phyloP scores from a whole-genome alignment of 805 yeast species.

The Myxozyma lipomycoides region DNA sequence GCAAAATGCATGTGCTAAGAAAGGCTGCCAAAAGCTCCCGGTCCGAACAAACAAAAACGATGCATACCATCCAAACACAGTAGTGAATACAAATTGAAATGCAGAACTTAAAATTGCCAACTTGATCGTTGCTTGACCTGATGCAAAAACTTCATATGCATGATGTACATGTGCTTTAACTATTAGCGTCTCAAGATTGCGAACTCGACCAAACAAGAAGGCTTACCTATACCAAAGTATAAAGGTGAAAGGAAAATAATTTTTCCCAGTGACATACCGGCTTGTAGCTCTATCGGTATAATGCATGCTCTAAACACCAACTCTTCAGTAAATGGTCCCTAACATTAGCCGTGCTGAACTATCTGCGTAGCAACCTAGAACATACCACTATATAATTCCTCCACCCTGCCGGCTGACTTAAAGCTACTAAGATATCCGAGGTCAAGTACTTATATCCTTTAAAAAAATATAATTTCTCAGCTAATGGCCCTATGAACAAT shows the following conservation, averaged over 20 bases:
- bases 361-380: neutral
- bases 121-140: constrained; percentile 29
- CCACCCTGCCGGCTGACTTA: constrained; percentile 11
- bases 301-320: constrained; percentile 57
- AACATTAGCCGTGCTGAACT: neutral
- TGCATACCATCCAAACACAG: constrained; percentile 67
- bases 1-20: constrained; percentile 61
- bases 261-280: constrained; percentile 26
- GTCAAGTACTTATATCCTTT: constrained; percentile 17
- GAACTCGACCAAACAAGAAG: neutral
- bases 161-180: constrained; percentile 69
- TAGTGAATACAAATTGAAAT: constrained; percentile 62
- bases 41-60: constrained; percentile 52
- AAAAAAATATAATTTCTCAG: constrained; percentile 37
- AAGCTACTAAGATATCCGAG: neutral
- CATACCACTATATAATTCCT: constrained; percentile 26
- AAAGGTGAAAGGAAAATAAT: constrained; percentile 49
- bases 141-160: constrained; percentile 47
- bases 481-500: constrained; percentile 50
- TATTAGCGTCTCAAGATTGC: neutral
- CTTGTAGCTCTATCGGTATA: constrained; percentile 35
- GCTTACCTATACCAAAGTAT: constrained; percentile 52
- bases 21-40: constrained; percentile 52
- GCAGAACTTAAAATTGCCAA: constrained; percentile 40
- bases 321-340: constrained; percentile 79